A percentile compares a stretch with the other conserved stretches of the same genome.
Conservation (phyloP, 2,329 filamentous ascomycete species). For the Penicillium oxalicum region DNA sequence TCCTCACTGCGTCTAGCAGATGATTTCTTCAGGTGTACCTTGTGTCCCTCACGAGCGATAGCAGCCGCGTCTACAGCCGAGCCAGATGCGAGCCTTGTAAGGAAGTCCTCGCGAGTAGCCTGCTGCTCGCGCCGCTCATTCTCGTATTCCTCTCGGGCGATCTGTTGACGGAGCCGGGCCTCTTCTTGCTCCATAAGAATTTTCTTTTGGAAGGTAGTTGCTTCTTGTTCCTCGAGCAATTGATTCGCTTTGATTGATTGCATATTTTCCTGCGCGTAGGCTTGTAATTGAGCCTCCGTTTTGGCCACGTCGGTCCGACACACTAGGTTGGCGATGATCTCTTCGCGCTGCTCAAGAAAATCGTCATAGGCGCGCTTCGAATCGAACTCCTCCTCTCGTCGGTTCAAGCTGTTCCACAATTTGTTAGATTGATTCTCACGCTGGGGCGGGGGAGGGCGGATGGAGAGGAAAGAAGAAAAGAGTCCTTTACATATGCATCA, state of each 20-base stretch:
- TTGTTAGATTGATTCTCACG: constrained; percentile 2
- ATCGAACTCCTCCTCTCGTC: constrained; percentile 85
- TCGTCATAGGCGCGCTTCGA: constrained; percentile 79
- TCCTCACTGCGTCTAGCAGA: constrained; percentile 54
- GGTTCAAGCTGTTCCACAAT: constrained; percentile 65
- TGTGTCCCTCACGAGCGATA: constrained; percentile 49
- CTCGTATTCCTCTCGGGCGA: constrained; percentile 62
- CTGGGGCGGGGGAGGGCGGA: not conserved
- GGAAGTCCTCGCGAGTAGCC: constrained; percentile 61
- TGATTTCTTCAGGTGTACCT: constrained; percentile 66
- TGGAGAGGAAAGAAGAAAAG: not conserved
- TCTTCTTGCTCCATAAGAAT: constrained; percentile 60
- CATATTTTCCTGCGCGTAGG: constrained; percentile 68
- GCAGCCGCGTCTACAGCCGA: constrained; percentile 54
- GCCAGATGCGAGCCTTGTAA: constrained; percentile 62
- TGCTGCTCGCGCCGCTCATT: constrained; percentile 61
- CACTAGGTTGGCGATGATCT: constrained; percentile 82
- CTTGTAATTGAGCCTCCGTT: constrained; percentile 53
- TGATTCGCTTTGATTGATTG: constrained; percentile 50
- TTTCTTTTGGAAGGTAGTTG: constrained; percentile 40
- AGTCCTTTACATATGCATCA: constrained; percentile 52
- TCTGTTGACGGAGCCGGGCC: constrained; percentile 56
- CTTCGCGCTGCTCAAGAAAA: constrained; percentile 89
- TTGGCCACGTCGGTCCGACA: constrained; percentile 62
- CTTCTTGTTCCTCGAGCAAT: constrained; percentile 44